Evolutionary conservation across 1,284 basidiomycete genomes (phyloP), one percentile per base, ranked within the genome.

Genomic region (Rhodotorula sp.): DNA sequence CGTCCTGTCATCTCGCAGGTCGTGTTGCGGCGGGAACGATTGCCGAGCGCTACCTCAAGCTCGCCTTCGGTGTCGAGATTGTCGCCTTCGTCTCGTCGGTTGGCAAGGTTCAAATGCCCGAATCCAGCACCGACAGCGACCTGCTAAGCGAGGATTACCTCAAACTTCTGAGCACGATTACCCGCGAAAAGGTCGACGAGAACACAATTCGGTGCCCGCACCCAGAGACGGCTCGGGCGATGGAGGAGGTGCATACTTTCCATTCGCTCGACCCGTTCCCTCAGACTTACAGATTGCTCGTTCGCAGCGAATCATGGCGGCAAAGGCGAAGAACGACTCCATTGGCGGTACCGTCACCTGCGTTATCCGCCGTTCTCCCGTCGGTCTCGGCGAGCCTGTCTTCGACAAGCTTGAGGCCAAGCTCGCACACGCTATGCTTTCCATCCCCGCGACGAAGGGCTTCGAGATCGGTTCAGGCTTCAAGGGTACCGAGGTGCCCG

Each of bases 381-480:
- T 89, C 27, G 96, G 96, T 4, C 86, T 99, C 48, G 96, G 96
- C 66, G 96, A 99, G 81, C 96, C 96, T 56, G 91, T 92, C 67
- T 99, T 99, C 80, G 94, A 99, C 86, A 99, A 99, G 84, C 89
- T 99, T 79, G 96, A 98, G 81, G 96, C 96, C 46, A 88, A 89
- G 76, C 88, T 99, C 68, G 96, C 87, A 5, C 96, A 99, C 80
- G 96, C 96, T 24, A 99, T 99, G 94, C 86, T 99, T 67, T 94
- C 91, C 70, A 98, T 99, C 78, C 96, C 96, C 46, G 95, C 96
- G 11, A 99, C 96, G 67, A 99, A 99, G 81, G 94, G 88, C 7
- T 99, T 99, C 81, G 96, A 99, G 83, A 89, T 99, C 76, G 96
- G 96, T 59, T 95, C 92, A 34, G 96, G 96, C 44, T 97, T 99